Percentiles rank a stretch among this genome's conserved stretches.
Evolutionary conservation across 306 rosid species (phyloP).

Genomic region (Malus asiatica): DNA sequence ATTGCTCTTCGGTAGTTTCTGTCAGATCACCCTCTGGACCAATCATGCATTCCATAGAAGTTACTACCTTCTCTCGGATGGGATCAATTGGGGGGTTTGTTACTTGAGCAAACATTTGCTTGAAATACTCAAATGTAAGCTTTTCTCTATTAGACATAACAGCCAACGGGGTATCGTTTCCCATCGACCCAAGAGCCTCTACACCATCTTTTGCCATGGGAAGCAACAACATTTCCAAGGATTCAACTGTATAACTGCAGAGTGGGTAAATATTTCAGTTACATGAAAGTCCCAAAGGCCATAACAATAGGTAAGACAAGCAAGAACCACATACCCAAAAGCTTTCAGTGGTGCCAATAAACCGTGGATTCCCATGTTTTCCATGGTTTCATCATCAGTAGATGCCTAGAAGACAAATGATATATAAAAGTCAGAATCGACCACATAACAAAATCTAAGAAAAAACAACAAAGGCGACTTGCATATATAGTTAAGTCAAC

Average conservation of each 20-base stretch:
- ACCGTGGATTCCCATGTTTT: slow-evolving; percentile 76
- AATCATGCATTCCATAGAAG: slow-evolving; percentile 92
- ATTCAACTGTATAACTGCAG: slow-evolving; percentile 78
- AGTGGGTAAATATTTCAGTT: slow-evolving; percentile 13
- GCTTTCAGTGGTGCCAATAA: slow-evolving; percentile 79
- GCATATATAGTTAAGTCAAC: slow-evolving; percentile 11
- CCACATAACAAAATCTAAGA: not conserved
- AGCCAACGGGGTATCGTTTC: slow-evolving; percentile 91
- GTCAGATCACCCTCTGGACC: slow-evolving; percentile 99
- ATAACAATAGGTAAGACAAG: slow-evolving; percentile 7
- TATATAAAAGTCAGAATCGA: slow-evolving; percentile 5
- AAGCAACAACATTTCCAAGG: slow-evolving; percentile 90
- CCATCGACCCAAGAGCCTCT: slow-evolving; percentile 99
- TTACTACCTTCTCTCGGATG: slow-evolving; percentile 92
- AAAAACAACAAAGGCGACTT: not conserved
- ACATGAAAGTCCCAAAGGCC: slow-evolving; percentile 4
- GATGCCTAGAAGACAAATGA: slow-evolving; percentile 45
- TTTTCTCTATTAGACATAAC: slow-evolving; percentile 92
- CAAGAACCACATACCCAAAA: slow-evolving; percentile 58
- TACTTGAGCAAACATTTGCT: slow-evolving; percentile 99
- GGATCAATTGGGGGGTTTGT: slow-evolving; percentile 99
- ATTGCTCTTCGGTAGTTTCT: slow-evolving; percentile 83
- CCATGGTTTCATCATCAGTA: slow-evolving; percentile 53
- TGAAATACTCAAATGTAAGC: slow-evolving; percentile 90
- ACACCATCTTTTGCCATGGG: slow-evolving; percentile 98